phyloP scores from a whole-genome alignment of 1,139 yeast genomes.

The Sugiyamaella novakii region DNA sequence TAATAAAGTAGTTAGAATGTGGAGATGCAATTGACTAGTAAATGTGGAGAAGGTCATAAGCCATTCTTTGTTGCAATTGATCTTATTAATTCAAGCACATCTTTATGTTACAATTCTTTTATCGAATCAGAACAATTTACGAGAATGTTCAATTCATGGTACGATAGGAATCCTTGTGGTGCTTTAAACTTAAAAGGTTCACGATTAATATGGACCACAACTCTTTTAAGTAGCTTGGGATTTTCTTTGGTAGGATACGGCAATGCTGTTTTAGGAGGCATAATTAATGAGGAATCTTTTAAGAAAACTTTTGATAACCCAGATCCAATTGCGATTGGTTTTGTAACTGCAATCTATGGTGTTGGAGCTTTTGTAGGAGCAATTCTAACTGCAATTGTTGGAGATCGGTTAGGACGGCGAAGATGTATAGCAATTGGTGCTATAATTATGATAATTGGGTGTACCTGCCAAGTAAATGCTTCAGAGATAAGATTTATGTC shows the following conservation, averaged over 20 bases:
- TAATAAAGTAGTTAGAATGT: no score
- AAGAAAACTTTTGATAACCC: slow-evolving; percentile 24
- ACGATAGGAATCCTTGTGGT: slow-evolving; percentile 13
- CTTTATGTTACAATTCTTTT: no score
- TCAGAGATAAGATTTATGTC: slow-evolving; percentile 70
- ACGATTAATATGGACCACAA: slow-evolving; percentile 19
- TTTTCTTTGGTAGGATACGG: slow-evolving; percentile 24
- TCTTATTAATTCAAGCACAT: no score
- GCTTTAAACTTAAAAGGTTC: slow-evolving; percentile 20
- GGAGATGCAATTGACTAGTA: no score
- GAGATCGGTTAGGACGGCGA: slow-evolving; percentile 78
- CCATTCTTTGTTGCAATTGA: no score
- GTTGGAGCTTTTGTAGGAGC: slow-evolving; percentile 69
- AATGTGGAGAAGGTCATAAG: no score
- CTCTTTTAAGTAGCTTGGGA: slow-evolving; percentile 23
- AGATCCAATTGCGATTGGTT: slow-evolving; percentile 29
- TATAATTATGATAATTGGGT: slow-evolving; percentile 73
- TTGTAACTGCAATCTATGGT: slow-evolving; percentile 59
- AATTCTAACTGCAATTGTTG: slow-evolving; percentile 43
- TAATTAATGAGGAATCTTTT: slow-evolving; percentile 21
- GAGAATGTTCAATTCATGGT: background rate
- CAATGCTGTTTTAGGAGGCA: slow-evolving; percentile 23
- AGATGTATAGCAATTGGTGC: slow-evolving; percentile 64
- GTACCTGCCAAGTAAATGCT: slow-evolving; percentile 77
- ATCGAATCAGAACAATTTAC: no score